Evolutionary conservation across 1,139 yeast genomes (phyloP).

Genomic region (Zygosaccharomyces sapae): DNA sequence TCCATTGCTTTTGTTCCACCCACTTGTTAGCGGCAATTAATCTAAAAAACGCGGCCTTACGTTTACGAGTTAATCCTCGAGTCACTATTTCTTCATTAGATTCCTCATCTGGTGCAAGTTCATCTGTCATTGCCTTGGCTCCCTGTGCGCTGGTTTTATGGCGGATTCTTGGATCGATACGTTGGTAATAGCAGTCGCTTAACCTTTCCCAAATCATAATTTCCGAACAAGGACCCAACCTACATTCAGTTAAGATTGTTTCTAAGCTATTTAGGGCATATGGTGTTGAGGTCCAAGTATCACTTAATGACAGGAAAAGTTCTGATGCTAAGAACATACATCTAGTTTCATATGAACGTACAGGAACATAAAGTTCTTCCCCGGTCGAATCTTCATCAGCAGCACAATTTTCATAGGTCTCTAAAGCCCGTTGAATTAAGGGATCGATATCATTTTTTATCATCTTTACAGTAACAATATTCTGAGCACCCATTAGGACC

Average conservation of each 20-base stretch:
- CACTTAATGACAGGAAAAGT: slow-evolving; percentile 38
- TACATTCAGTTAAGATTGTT: slow-evolving; percentile 37
- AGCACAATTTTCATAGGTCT: slow-evolving; percentile 36
- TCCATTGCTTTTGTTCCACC: slow-evolving; percentile 40
- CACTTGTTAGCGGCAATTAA: slow-evolving; percentile 74
- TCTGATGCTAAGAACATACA: slow-evolving; percentile 39
- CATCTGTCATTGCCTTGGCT: slow-evolving; percentile 10
- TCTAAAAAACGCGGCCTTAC: slow-evolving; percentile 80
- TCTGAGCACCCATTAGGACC: slow-evolving; percentile 62
- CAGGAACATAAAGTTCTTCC: slow-evolving; percentile 37
- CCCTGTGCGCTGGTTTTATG: slow-evolving; percentile 18
- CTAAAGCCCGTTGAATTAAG: slow-evolving; percentile 44
- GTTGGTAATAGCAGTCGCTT: slow-evolving; percentile 40
- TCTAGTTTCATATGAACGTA: slow-evolving; percentile 40
- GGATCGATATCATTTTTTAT: slow-evolving; percentile 59
- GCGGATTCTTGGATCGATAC: slow-evolving; percentile 32
- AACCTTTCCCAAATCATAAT: slow-evolving; percentile 49
- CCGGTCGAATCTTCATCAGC: neutral
- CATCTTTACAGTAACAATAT: slow-evolving; percentile 56
- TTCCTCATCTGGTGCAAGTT: slow-evolving; percentile 35
- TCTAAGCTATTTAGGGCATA: slow-evolving; percentile 40
- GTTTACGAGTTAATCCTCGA: slow-evolving; percentile 54
- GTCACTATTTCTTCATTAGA: slow-evolving; percentile 42
- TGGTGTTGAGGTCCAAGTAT: slow-evolving; percentile 41
- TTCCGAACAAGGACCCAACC: slow-evolving; percentile 34